Conservation (phyloP, 495 filamentous ascomycete genomes). For the Aspergillus steynii region DNA sequence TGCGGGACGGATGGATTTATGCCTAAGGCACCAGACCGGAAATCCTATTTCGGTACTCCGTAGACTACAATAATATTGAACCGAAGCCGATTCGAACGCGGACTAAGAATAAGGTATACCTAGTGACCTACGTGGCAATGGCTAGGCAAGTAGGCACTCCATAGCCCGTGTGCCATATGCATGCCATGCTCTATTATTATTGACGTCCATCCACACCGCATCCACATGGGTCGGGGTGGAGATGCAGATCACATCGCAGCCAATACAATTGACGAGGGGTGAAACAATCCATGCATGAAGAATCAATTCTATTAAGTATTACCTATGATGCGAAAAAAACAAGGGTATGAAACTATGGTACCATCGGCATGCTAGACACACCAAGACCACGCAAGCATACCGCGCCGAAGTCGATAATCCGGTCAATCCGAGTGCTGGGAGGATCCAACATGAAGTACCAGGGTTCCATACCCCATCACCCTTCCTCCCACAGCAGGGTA, state of each 20-base stretch:
- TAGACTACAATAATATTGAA: no score
- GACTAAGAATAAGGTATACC: not conserved
- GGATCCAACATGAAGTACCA: constrained; percentile 12
- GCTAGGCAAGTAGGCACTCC: not conserved
- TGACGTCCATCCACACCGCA: not conserved
- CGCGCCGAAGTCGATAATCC: constrained; percentile 12
- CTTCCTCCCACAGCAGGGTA: constrained; percentile 42
- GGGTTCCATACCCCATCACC: constrained; percentile 25
- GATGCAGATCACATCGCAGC: not conserved
- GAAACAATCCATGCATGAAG: not conserved
- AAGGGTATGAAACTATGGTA: not conserved
- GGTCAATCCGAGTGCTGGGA: constrained; percentile 22
- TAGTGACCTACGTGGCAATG: not conserved
- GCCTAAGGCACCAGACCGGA: no score
- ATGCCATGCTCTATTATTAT: not conserved
- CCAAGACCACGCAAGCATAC: not conserved
- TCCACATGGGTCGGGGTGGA: not conserved
- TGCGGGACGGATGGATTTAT: no score
- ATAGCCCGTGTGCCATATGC: not conserved
- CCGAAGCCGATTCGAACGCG: no score
- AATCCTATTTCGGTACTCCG: no score
- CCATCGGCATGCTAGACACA: not conserved
- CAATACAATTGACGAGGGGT: not conserved
- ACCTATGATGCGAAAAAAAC: constrained; percentile 13
- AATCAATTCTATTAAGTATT: constrained; percentile 15